Evolutionary conservation across 2,329 filamentous ascomycete species (phyloP), one percentile per base, ranked within the genome.

Genomic region (Xylariaceae sp.): DNA sequence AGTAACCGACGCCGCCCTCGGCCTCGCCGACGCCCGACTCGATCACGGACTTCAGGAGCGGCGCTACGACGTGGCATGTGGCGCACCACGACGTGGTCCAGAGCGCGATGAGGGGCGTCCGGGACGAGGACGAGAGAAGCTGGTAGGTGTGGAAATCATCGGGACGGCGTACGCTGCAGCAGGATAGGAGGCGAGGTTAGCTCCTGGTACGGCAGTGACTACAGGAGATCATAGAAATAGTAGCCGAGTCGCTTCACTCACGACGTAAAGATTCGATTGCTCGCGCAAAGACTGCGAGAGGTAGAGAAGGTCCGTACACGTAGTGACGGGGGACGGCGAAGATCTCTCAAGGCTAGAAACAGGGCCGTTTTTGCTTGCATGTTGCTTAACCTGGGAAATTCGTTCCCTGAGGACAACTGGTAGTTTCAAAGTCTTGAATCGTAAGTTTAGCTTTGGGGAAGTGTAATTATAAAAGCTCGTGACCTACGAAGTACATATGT

Each of bases 11-110:
- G 21, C 82, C 83, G 62, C 82, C 83, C 67, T 84, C 78, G 0
- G 71, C 73, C 70, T 85, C 81, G 54, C 83, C 83, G 2, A 81
- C 74, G 48, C 81, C 80, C 2, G 74, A 74, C 63, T 77, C 74
- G 44, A 87, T 68, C 29, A 86, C 74, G 10, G 75, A 72, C 12
- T 67, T 67, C 5, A 86, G 49, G 10, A 84, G 69, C 3, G 83
- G 83, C 3, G 73, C 71, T 20, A 86, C 75, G 29, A 71, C 68
- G 44, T 74, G 76, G 69, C 84, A 86, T 16, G 81, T 80, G 3
- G 77, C 71, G 68, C 84, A 86, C 73, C 79, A 86, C 7, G 81
- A 81, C 0, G 83, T 77, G 0, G 82, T 84, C 84, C 83, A 87
- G 41, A 86, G 73, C 1, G 83, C 85, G 52, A 87, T 66, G n/a